Percentiles rank a stretch among this genome's conserved stretches.
Evolutionary conservation across 2,329 filamentous ascomycete genomes (phyloP).

Genomic region (Setomelanomma holmii): DNA sequence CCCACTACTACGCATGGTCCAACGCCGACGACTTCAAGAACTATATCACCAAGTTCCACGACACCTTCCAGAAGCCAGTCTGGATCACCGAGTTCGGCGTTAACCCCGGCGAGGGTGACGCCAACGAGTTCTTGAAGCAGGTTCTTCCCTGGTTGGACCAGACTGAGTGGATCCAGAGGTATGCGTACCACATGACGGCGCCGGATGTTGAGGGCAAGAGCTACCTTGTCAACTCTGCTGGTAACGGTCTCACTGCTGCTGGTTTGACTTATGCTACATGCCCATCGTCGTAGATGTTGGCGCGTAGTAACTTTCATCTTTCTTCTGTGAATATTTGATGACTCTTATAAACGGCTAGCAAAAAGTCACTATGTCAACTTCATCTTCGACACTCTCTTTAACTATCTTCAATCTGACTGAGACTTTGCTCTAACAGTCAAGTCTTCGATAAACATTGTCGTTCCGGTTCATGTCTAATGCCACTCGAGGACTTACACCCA

Average conservation of each 20-base stretch:
- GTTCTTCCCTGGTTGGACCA: conserved; percentile 46
- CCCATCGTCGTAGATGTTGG: conserved; percentile 1
- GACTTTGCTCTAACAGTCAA: background rate
- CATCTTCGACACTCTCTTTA: background rate
- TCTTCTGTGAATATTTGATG: conserved; percentile 19
- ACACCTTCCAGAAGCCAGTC: conserved; percentile 37
- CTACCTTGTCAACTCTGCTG: conserved; percentile 27
- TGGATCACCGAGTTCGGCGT: conserved; percentile 49
- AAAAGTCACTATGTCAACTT: background rate
- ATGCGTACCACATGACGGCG: conserved; percentile 42
- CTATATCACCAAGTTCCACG: conserved; percentile 47
- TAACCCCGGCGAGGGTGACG: conserved; percentile 25
- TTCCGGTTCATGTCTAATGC: background rate
- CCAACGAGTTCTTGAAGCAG: conserved; percentile 37
- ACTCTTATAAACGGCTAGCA: background rate
- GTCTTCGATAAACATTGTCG: background rate
- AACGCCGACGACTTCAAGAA: conserved; percentile 43
- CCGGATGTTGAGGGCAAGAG: conserved; percentile 20
- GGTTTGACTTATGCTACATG: conserved; percentile 23
- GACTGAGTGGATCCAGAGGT: conserved; percentile 41
- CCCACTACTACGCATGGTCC: conserved; percentile 48
- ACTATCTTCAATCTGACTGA: background rate
- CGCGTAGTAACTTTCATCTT: too few relatives aligned
- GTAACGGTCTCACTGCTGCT: conserved; percentile 25
- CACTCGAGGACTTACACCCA: too few relatives aligned